Evolutionary conservation across 1,284 basidiomycete species (phyloP).

Genomic region (Microstroma glucosiphilum): DNA sequence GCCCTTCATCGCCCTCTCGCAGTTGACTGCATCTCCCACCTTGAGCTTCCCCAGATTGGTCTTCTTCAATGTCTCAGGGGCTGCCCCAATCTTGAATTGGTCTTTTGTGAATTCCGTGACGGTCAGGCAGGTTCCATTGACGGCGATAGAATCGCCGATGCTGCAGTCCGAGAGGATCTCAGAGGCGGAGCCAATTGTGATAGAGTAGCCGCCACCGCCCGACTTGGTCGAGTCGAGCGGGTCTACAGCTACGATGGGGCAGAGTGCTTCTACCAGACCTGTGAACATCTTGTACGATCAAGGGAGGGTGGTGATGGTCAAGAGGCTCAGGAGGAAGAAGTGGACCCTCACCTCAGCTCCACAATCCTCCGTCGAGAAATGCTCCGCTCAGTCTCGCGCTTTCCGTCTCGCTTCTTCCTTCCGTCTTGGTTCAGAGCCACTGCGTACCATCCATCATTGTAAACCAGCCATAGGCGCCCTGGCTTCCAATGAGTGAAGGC

Average conservation of each 20-base stretch:
- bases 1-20: slow-evolving; percentile 86
- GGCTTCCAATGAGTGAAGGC: not conserved
- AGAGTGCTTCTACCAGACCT: slow-evolving; percentile 63
- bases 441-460: not conserved
- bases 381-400: no score
- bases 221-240: slow-evolving; percentile 56
- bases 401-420: slow-evolving; percentile 1
- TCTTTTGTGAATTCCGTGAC: slow-evolving; percentile 66
- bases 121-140: slow-evolving; percentile 73
- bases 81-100: slow-evolving; percentile 86
- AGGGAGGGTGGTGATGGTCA: not conserved
- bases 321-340: slow-evolving; percentile 3
- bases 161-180: slow-evolving; percentile 83
- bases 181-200: slow-evolving; percentile 69
- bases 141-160: slow-evolving; percentile 88
- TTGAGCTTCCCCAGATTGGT: slow-evolving; percentile 74
- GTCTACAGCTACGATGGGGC: slow-evolving; percentile 62
- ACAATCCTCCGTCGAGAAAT: no score
- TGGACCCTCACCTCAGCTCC: no score
- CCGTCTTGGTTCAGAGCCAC: not conserved
- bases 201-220: slow-evolving; percentile 66
- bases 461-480: not conserved
- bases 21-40: slow-evolving; percentile 76
- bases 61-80: slow-evolving; percentile 84
- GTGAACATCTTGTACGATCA: slow-evolving; percentile 30